Evolutionary conservation across 192 early-diverging fungal genomes (phyloP).

Genomic region (Coemansia sp.): DNA sequence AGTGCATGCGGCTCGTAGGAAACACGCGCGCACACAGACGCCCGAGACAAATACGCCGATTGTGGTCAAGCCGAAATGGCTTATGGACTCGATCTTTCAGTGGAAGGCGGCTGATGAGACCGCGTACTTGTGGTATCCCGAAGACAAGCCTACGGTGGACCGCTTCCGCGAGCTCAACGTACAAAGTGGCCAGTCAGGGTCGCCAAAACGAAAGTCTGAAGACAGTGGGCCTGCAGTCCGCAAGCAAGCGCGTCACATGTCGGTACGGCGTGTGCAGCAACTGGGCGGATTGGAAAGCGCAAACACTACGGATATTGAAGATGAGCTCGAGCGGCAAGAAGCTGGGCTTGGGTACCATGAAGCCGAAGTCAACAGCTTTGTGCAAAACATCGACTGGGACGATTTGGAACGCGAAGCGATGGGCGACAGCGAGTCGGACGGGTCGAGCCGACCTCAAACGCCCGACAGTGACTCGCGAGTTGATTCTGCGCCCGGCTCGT

Average conservation of each 20-base stretch:
- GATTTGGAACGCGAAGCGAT: constrained; percentile 58
- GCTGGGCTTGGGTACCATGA: constrained; percentile 54
- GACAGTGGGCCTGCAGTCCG: constrained; percentile 4
- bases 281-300: constrained; percentile 47
- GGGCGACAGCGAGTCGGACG: constrained; percentile 51
- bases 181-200: background rate
- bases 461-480: background rate
- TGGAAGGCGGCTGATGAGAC: constrained; percentile 74
- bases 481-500: background rate
- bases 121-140: constrained; percentile 55
- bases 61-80: constrained; percentile 55
- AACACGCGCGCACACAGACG: constrained; percentile 44
- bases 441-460: background rate
- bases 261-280: constrained; percentile 21
- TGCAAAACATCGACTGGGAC: constrained; percentile 59
- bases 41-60: constrained; percentile 58
- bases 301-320: constrained; percentile 52
- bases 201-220: constrained; percentile 17
- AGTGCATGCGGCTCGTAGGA: constrained; percentile 63
- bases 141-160: constrained; percentile 28
- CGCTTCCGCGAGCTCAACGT: background rate
- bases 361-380: constrained; percentile 55
- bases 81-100: constrained; percentile 67
- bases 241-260: background rate
- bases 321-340: constrained; percentile 54